Conservation (phyloP, 1,284 basidiomycete genomes). For the Malassezia restricta region DNA sequence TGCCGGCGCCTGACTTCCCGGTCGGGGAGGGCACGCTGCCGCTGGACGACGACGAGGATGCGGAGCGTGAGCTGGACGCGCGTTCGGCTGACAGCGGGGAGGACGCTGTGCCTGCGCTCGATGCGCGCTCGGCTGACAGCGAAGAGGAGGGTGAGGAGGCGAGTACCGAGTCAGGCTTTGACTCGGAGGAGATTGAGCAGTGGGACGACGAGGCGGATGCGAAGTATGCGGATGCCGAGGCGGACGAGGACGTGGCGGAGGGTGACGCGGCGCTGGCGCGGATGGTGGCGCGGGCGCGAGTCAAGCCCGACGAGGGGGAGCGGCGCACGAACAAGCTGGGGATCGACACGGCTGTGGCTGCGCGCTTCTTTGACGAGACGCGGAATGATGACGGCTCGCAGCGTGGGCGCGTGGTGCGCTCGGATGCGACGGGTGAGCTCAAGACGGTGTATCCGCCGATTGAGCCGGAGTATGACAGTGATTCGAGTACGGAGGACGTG, state of each 20-base stretch:
- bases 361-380: slow-evolving; percentile 58
- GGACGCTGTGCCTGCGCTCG: slow-evolving; percentile 50
- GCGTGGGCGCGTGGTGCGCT: slow-evolving; percentile 51
- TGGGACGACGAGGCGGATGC: slow-evolving; percentile 6
- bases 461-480: slow-evolving; percentile 89
- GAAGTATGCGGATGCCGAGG: slow-evolving; percentile 13
- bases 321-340: slow-evolving; percentile 35
- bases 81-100: slow-evolving; percentile 21
- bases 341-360: slow-evolving; percentile 38
- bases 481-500: slow-evolving; percentile 88
- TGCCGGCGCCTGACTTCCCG: slow-evolving; percentile 6
- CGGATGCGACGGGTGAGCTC: slow-evolving; percentile 71
- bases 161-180: slow-evolving; percentile 25
- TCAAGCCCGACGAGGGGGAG: slow-evolving; percentile 47
- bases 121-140: slow-evolving; percentile 40
- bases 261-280: slow-evolving; percentile 32
- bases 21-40: slow-evolving; percentile 1
- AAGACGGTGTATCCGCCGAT: slow-evolving; percentile 82
- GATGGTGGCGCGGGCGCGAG: slow-evolving; percentile 41
- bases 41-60: slow-evolving; percentile 11
- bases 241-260: slow-evolving; percentile 24
- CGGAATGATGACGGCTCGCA: slow-evolving; percentile 46
- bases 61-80: not conserved
- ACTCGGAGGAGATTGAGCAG: slow-evolving; percentile 30
- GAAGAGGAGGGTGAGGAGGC: slow-evolving; percentile 21